Conservation (phyloP, 805 yeast genomes). For the Blastobotrys mokoenaii region DNA sequence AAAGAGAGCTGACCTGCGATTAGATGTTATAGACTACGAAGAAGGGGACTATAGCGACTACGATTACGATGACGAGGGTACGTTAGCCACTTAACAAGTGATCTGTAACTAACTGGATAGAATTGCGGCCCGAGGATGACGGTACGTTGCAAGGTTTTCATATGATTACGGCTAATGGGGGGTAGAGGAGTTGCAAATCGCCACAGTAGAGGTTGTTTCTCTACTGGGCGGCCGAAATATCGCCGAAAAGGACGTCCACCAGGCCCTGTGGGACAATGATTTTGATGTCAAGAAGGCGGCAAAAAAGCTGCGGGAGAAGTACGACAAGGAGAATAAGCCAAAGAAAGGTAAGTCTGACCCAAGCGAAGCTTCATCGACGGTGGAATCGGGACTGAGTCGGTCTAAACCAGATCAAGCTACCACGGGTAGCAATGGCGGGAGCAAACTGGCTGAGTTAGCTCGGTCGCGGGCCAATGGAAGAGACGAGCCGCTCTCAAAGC, state of each 20-base stretch:
- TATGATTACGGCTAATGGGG: too few species aligned
- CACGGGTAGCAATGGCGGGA: too few species aligned
- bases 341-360: slow-evolving; percentile 3
- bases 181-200: slow-evolving; percentile 18
- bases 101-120: slow-evolving; percentile 4
- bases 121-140: slow-evolving; percentile 21
- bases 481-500: not conserved
- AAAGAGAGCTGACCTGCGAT: too few species aligned
- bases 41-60: slow-evolving; percentile 13
- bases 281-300: slow-evolving; percentile 45
- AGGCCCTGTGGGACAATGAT: slow-evolving; percentile 51
- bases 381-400: too few species aligned
- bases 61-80: slow-evolving; percentile 7
- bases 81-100: not conserved
- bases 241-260: slow-evolving; percentile 45
- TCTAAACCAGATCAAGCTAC: too few species aligned
- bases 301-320: slow-evolving; percentile 33
- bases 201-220: slow-evolving; percentile 17
- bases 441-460: not conserved
- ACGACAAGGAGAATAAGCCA: slow-evolving; percentile 16
- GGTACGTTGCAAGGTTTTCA: too few species aligned
- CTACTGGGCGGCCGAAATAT: slow-evolving; percentile 31
- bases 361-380: too few species aligned
- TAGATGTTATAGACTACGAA: slow-evolving; percentile 14
- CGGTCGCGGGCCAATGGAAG: not conserved